Evolutionary conservation across 2,329 filamentous ascomycete species (phyloP), one percentile per base, ranked within the genome.

Genomic region (Biscogniauxia marginata): DNA sequence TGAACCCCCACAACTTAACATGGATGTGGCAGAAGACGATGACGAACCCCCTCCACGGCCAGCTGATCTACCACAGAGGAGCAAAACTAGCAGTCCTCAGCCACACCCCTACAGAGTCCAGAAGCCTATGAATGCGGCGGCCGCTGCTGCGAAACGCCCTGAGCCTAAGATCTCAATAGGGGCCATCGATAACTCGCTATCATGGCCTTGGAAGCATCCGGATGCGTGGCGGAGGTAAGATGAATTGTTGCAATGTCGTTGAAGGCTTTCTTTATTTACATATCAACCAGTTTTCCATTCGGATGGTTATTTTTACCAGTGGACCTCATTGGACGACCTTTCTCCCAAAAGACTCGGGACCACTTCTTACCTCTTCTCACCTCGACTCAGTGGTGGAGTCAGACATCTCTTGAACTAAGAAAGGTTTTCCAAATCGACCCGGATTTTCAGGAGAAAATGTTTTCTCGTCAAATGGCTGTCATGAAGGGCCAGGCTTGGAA

Each of bases 401-500:
- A 97, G 66, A 99, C 95, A 3, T 92, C 96, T 67, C 79, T 91
- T 57, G 90, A 91, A 20, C 79, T 99, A 43, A 90, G 95, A 53
- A 84, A 86, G 59, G 87, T 97, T 47, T 99, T 99, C 71, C 88
- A 91, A 63, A 85, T 96, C 70, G 95, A 99, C 72, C 86, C 88
- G 2, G 95, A 99, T 74, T 99, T 99, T 73, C 91, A 98, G 71
- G 95, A 99, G 76, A 89, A 91, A 74, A 99, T 99, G 95, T 99
- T 96, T 75, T 91, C 91, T n/a, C 87, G 91, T 63, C 95, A 99
- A 70, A 96, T 99, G 59, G 93, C 95, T 1, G 95, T 99, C 57
- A 96, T 99, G 91, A 99, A 99, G 75, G 95, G 95, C 9, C 95
- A 99, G 71, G 95, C 95, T 0, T 99, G 95, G 92, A 99, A 99